A percentile compares a stretch with the other conserved stretches of the same genome.
phyloP scores from a whole-genome alignment of 2,329 filamentous ascomycete species.

The Cercospora sesami region DNA sequence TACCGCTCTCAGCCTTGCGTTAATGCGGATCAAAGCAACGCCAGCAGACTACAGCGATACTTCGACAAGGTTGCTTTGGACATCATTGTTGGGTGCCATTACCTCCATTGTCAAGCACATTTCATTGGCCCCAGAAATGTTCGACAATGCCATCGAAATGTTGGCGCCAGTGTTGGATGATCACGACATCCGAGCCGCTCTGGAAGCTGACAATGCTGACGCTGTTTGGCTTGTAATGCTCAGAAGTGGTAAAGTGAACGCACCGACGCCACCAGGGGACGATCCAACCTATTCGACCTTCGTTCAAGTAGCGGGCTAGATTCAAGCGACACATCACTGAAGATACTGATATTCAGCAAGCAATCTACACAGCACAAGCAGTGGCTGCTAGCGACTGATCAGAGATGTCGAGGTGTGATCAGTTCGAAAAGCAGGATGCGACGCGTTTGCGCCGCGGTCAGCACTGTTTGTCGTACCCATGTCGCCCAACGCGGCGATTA shows the following conservation, averaged over 20 bases:
- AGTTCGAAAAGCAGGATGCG: background rate
- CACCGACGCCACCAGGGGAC: conserved; percentile 6
- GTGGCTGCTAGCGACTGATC: background rate
- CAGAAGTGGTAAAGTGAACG: conserved; percentile 18
- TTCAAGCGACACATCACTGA: background rate
- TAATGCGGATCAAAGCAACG: conserved; percentile 25
- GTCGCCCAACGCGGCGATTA: conserved; percentile 14
- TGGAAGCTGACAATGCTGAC: conserved; percentile 69
- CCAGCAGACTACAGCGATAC: conserved; percentile 51
- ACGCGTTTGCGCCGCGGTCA: conserved; percentile 9
- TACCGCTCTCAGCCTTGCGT: conserved; percentile 17
- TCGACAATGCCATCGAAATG: conserved; percentile 69
- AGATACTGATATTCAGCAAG: background rate
- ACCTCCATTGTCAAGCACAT: conserved; percentile 63
- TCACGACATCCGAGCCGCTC: conserved; percentile 54
- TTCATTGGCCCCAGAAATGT: conserved; percentile 64
- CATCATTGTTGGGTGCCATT: conserved; percentile 60
- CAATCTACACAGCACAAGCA: background rate
- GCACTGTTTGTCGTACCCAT: conserved; percentile 16
- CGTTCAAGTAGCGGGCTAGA: conserved; percentile 18
- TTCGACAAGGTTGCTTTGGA: conserved; percentile 64
- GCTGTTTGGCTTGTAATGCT: conserved; percentile 70
- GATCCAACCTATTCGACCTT: conserved; percentile 7
- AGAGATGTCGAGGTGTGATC: background rate
- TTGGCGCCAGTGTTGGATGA: conserved; percentile 47